Percentiles rank a stretch among this genome's conserved stretches.
These are phyloP conservation scores for Magnolia kwangsiensis DNA, from an alignment of 164 flowering plant genomes.

Conservation along the genomic window DNA sequence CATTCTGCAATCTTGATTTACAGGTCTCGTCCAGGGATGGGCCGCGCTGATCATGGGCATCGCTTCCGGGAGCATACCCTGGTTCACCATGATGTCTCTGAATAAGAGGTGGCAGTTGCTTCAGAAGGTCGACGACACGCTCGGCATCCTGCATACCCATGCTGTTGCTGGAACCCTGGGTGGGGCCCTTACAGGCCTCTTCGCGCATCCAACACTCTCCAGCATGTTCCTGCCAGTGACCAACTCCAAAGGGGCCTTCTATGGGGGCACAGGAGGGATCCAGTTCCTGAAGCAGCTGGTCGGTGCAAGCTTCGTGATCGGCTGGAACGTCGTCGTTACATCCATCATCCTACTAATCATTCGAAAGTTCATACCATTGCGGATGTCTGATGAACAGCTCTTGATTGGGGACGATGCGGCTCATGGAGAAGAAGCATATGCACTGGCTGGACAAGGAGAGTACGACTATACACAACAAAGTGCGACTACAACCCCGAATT, in stretches of 20 bases:
- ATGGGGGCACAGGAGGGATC: constrained; percentile 13
- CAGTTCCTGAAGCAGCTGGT: constrained; percentile 25
- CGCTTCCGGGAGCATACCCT: constrained; percentile 16
- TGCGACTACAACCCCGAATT: neutral
- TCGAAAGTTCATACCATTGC: constrained; percentile 13
- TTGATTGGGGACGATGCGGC: constrained; percentile 32
- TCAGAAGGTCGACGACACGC: constrained; percentile 23
- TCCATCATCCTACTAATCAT: constrained; percentile 21
- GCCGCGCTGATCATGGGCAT: constrained; percentile 33
- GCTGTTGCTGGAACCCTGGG: constrained; percentile 37
- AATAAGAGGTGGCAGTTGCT: constrained; percentile 13
- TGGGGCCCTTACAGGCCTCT: constrained; percentile 30
- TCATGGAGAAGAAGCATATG: constrained; percentile 38
- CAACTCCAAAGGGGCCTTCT: constrained; percentile 29
- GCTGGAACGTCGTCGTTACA: constrained; percentile 20
- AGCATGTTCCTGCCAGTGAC: constrained; percentile 20
- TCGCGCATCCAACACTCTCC: constrained; percentile 30
- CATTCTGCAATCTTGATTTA: neutral
- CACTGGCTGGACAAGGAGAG: constrained; percentile 26
- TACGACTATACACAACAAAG: neutral
- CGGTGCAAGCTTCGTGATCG: constrained; percentile 17
- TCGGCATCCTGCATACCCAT: constrained; percentile 27
- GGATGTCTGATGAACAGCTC: constrained; percentile 30
- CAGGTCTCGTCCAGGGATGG: constrained; percentile 29
- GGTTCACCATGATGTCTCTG: constrained; percentile 35